Percentiles rank a stretch among this genome's conserved stretches.
phyloP scores from a whole-genome alignment of 768 basidiomycete genomes.

The Mycena sanguinolenta region DNA sequence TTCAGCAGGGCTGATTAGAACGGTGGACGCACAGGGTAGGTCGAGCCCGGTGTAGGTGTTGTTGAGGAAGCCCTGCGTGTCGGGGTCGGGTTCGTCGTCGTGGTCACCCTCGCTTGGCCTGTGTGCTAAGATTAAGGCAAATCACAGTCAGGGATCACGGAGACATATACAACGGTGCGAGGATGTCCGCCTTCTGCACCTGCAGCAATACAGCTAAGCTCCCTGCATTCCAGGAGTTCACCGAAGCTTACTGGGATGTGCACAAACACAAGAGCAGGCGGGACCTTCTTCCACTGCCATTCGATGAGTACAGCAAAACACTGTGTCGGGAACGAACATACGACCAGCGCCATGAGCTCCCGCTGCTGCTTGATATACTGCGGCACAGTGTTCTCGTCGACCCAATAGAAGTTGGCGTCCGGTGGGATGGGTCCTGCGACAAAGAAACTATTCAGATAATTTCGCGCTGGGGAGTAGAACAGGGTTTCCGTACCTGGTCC shows the following conservation, averaged over 20 bases:
- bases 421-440: slow-evolving; percentile 24
- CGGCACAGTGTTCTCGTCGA: slow-evolving; percentile 36
- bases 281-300: slow-evolving; percentile 33
- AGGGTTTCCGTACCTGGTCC: slow-evolving; percentile 17
- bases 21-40: slow-evolving; percentile 29
- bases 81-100: slow-evolving; percentile 38
- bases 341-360: slow-evolving; percentile 25
- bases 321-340: slow-evolving; percentile 3
- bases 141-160: background rate
- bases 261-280: slow-evolving; percentile 37
- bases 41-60: slow-evolving; percentile 37
- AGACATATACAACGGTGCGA: slow-evolving; percentile 30
- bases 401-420: slow-evolving; percentile 35
- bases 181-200: slow-evolving; percentile 37
- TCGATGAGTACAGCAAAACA: background rate
- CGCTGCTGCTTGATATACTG: slow-evolving; percentile 35
- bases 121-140: background rate
- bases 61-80: slow-evolving; percentile 37
- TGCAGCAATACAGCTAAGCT: background rate
- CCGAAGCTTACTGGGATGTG: slow-evolving; percentile 32
- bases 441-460: background rate
- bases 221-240: background rate
- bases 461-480: too few relatives aligned
- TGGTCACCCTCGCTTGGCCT: slow-evolving; percentile 34
- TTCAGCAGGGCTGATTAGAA: background rate